phyloP scores from a whole-genome alignment of 148 eudicot genomes.

The Fagopyrum tataricum region DNA sequence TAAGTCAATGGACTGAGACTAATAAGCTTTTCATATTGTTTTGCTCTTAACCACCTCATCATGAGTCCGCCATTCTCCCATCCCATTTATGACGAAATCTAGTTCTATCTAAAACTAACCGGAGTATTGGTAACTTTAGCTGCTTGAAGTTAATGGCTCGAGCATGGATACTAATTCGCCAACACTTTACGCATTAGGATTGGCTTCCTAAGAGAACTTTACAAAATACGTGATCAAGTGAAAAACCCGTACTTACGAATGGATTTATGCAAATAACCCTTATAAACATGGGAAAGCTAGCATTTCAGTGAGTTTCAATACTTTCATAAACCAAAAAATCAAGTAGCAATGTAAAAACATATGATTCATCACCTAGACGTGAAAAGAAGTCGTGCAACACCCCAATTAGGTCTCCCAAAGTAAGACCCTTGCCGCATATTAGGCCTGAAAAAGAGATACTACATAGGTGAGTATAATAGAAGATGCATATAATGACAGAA shows the following conservation, averaged over 20 bases:
- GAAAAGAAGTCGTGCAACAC: constrained; percentile 82
- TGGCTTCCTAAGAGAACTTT: neutral
- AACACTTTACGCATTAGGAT: neutral
- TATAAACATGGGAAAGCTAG: neutral
- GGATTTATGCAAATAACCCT: neutral
- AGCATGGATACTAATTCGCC: neutral
- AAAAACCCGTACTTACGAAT: neutral
- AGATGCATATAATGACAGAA: neutral
- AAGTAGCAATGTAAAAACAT: neutral
- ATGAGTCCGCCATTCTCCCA: neutral
- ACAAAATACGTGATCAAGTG: neutral
- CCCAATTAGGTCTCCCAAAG: constrained; percentile 89
- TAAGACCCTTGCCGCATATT: constrained; percentile 84
- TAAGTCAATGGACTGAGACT: neutral
- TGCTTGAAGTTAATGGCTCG: neutral
- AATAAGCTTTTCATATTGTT: neutral
- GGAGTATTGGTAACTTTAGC: neutral
- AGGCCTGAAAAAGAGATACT: constrained; percentile 44
- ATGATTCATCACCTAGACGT: constrained; percentile 53
- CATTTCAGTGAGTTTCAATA: neutral
- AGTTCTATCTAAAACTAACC: neutral
- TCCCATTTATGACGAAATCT: neutral
- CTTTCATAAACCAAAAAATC: neutral
- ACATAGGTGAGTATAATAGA: neutral
- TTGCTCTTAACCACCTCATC: neutral